Evolutionary conservation across 805 yeast genomes (phyloP), one percentile per base, ranked within the genome.

Genomic region (Candida odintsovae): DNA sequence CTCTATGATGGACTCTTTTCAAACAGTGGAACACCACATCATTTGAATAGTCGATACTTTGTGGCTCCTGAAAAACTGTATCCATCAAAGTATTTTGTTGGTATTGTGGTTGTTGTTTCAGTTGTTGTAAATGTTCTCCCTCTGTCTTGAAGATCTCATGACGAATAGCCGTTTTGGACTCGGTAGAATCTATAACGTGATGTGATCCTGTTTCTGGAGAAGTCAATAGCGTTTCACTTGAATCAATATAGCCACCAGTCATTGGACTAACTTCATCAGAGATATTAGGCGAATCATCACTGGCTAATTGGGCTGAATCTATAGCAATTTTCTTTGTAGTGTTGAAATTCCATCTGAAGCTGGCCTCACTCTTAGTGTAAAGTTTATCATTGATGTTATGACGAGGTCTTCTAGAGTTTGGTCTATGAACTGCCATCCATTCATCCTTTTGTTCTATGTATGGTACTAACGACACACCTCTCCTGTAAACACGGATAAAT

Each of bases 1-100:
- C 83, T 40, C 90, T 69, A 25, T 58, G 64, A 49, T 69, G 63
- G 41, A 81, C 80, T 50, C 75, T 66, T 44, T 66, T 66, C 39
- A 79, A 64, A 49, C 79, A 72, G 54, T 68, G 67, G 18, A 68
- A 56, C 8, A 78, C 59, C 2, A 77, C 68, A 41, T 73, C 71
- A 13, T 70, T 71, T 44, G 63, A 58, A 50, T 65, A 69, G 50
- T 71, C 68, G 28, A 71, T 53, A 11, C 40, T 38, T n/a, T 19
- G 20, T 33, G 36, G 20, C 15, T 33, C 20, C 16, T n/a, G 11
- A 16, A n/a, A 33, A 6, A 18, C 36, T 10, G 25, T 12, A 42
- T 41, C 6, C 40, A 48, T 22, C 44, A 29, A 11, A 33, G 36
- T 21, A 40, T 41, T n/a, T 10, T 39, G 20, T 35, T 25, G 23